A percentile compares a stretch with the other conserved stretches of the same genome.
These are phyloP conservation scores for Fusarium brachygibbosum DNA, from an alignment of 2,329 filamentous ascomycete genomes.

Conservation along the genomic window DNA sequence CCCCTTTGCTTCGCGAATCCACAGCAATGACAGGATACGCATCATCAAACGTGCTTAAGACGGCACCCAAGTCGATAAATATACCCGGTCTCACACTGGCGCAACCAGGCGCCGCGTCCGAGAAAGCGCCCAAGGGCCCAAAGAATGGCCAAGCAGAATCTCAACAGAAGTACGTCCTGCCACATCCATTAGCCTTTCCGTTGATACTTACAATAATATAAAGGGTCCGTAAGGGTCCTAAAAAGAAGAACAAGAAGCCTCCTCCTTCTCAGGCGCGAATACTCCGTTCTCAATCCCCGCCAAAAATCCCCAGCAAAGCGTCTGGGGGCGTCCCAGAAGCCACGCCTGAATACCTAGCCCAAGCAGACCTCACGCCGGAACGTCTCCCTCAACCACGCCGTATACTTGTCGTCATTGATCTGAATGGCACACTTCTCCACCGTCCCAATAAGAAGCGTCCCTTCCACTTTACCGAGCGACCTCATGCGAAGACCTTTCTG, in stretches of 20 bases:
- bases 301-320: slow-evolving; percentile 50
- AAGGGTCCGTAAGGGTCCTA: slow-evolving; percentile 25
- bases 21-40: slow-evolving; percentile 30
- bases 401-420: slow-evolving; percentile 87
- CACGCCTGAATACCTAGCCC: slow-evolving; percentile 70
- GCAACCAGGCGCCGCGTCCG: slow-evolving; percentile 5
- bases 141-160: neutral
- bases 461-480: slow-evolving; percentile 73
- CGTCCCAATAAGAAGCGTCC: slow-evolving; percentile 68
- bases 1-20: slow-evolving; percentile 11
- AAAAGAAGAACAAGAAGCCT: neutral
- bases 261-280: neutral
- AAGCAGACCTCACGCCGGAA: slow-evolving; percentile 61
- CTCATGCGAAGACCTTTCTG: slow-evolving; percentile 77
- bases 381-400: slow-evolving; percentile 64
- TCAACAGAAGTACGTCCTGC: slow-evolving; percentile 9
- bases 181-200: neutral
- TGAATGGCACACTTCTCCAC: slow-evolving; percentile 90
- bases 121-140: slow-evolving; percentile 11
- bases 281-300: slow-evolving; percentile 19
- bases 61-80: neutral
- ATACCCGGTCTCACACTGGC: slow-evolving; percentile 41
- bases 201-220: slow-evolving; percentile 5
- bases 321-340: slow-evolving; percentile 74
- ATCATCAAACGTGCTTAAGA: neutral